Evolutionary conservation across 1,284 basidiomycete genomes (phyloP).

Genomic region (Coriolopsis trogii): DNA sequence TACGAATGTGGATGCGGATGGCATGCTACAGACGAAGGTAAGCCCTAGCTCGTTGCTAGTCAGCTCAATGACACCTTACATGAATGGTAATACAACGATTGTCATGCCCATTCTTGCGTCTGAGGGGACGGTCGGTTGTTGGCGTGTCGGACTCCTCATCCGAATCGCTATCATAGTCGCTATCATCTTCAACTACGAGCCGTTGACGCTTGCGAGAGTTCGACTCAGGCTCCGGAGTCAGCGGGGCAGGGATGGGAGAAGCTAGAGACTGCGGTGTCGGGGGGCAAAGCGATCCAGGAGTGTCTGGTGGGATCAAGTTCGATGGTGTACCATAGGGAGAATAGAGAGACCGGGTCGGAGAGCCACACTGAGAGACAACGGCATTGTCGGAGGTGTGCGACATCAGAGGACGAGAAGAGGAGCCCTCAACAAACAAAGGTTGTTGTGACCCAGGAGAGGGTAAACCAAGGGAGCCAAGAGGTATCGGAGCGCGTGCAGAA

Average conservation of each 20-base stretch:
- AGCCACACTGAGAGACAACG: background rate
- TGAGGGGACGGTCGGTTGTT: constrained; percentile 38
- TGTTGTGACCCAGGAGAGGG: constrained; percentile 6
- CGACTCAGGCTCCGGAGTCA: constrained; percentile 14
- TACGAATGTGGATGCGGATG: constrained; percentile 63
- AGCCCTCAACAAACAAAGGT: constrained; percentile 45
- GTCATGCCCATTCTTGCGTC: constrained; percentile 61
- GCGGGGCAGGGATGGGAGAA: background rate
- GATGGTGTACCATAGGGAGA: background rate
- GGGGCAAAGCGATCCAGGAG: background rate
- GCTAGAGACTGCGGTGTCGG: constrained; percentile 16
- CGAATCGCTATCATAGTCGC: constrained; percentile 32
- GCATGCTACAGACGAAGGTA: constrained; percentile 57
- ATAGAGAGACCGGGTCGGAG: background rate
- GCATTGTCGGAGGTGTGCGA: background rate
- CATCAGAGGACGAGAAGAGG: constrained; percentile 37
- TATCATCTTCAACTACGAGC: constrained; percentile 29
- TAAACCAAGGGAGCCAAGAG: constrained; percentile 10
- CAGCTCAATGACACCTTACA: constrained; percentile 41
- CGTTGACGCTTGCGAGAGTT: constrained; percentile 36
- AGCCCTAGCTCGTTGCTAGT: too few relatives aligned
- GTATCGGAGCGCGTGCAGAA: constrained; percentile 5
- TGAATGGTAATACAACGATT: constrained; percentile 65
- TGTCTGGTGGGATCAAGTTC: background rate
- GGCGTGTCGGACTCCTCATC: constrained; percentile 36